Base-by-base conservation (phyloP, 192 early-diverging fungal genomes). In the Gaertneriomyces sp. region DNA sequence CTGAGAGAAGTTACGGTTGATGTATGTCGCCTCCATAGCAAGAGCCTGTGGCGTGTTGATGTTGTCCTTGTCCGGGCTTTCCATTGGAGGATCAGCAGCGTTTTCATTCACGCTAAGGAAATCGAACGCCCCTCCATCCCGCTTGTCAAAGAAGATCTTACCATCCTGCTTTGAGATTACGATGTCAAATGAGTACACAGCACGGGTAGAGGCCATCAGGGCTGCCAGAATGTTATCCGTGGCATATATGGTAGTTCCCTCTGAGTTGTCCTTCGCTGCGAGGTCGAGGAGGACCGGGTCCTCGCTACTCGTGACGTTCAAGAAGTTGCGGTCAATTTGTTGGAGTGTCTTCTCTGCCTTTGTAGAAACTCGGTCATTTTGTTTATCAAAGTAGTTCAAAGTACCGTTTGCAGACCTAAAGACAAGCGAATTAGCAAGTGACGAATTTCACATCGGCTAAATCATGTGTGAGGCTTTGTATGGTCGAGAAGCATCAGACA, bases 171-270 rank as follows among this genome's bases (percentile, higher is more conserved):
- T 91, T 69, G 84, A 92, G 56, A 96, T 85, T 44, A 99, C 87
- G 53, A 99, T 86, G 64, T 99, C 96, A 93, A 93, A 99, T 12
- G 93, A 89, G 75, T 95, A 96, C 47, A 93, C 88, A 16, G 93
- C 88, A 58, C 92, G 87, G 14, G 91, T 84, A 7, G 91, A 83
- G 63, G 89, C 92, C 96, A 99, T 99, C 51, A 99, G 81, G 25
- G 92, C 82, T 19, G 93, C 87, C 20, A 99, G 68, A 16, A 98
- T 88, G 42, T 88, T 74, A 76, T 96, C 96, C 5, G 95, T 96
- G 49, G 93, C 91, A 74, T 91, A 91, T 5, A 99, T 93, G 14
- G 77, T 78, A 43, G 87, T 74, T 40, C 76, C 71, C 8, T 63
- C 69, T 9, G 69, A 66, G 42, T 52, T 71, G 68, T 66, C 75